Conservation (phyloP, 1,284 basidiomycete genomes). For the Entoloma clypeatum region DNA sequence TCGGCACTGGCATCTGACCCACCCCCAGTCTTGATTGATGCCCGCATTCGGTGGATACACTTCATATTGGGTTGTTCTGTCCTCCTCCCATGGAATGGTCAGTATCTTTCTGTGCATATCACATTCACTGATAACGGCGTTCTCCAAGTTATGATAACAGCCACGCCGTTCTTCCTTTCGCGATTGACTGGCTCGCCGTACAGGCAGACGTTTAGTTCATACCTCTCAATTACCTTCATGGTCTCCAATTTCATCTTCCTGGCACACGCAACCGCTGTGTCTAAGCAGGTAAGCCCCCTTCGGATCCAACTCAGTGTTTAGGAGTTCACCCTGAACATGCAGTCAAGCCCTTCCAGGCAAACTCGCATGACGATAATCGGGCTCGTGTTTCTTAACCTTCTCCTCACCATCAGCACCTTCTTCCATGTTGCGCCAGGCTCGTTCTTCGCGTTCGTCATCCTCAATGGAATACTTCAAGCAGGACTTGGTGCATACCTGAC, state of each 20-base stretch:
- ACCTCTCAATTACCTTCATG: conserved; percentile 63
- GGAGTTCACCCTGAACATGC: conserved; percentile 15
- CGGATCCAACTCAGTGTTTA: neutral
- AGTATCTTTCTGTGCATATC: conserved; percentile 19
- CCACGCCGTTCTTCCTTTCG: conserved; percentile 70
- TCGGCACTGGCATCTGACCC: conserved; percentile 22
- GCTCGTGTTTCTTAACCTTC: conserved; percentile 47
- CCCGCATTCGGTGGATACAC: conserved; percentile 54
- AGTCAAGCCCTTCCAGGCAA: conserved; percentile 51
- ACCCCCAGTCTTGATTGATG: conserved; percentile 33
- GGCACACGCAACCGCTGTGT: conserved; percentile 64
- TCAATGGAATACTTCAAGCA: conserved; percentile 54
- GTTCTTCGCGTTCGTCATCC: conserved; percentile 63
- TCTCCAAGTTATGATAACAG: conserved; percentile 65
- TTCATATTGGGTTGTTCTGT: conserved; percentile 72
- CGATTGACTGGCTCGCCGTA: conserved; percentile 55
- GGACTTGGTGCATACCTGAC: conserved; percentile 63
- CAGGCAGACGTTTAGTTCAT: conserved; percentile 62
- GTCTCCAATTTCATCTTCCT: conserved; percentile 63
- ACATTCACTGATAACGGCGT: conserved; percentile 10
- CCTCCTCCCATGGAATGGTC: conserved; percentile 79
- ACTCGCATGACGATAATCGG: conserved; percentile 42
- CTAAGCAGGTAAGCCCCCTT: conserved; percentile 52
- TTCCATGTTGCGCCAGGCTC: conserved; percentile 45
- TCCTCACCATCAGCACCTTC: conserved; percentile 62